A percentile compares a stretch with the other conserved stretches of the same genome.
phyloP scores from a whole-genome alignment of 306 rosid species.

The Acmispon strigosus region DNA sequence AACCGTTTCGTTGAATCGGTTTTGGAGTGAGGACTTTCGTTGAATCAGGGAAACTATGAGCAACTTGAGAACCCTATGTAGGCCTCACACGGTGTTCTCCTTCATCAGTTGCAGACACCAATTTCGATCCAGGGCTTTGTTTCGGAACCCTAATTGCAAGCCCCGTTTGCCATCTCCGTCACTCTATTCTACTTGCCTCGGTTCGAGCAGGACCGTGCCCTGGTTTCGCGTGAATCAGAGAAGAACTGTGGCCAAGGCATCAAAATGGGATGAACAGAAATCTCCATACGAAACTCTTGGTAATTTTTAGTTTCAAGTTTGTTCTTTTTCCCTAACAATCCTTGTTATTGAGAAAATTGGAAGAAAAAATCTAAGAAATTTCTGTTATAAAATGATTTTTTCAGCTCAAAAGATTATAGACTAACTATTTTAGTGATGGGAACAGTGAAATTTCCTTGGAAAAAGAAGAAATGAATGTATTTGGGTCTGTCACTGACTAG shows the following conservation, averaged over 20 bases:
- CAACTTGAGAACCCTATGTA: conserved; percentile 52
- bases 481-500: neutral
- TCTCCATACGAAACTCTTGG: conserved; percentile 95
- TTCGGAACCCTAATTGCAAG: conserved; percentile 48
- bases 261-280: conserved; percentile 66
- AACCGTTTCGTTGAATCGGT: neutral
- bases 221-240: conserved; percentile 60
- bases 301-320: conserved; percentile 21
- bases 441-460: neutral
- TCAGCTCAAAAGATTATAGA: neutral
- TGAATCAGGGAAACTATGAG: conserved; percentile 39
- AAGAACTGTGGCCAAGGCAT: conserved; percentile 55
- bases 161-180: conserved; percentile 26
- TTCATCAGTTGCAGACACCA: conserved; percentile 57
- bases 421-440: neutral
- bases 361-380: neutral
- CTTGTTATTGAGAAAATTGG: neutral
- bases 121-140: conserved; percentile 40
- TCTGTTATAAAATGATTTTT: neutral
- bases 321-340: neutral
- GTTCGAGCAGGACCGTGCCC: conserved; percentile 24
- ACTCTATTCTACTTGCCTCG: conserved; percentile 33
- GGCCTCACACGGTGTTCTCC: conserved; percentile 54
- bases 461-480: neutral
- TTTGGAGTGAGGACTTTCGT: neutral